Evolutionary conservation across 371 early-diverging fungal species (phyloP).

Genomic region (Mortierella sp.): DNA sequence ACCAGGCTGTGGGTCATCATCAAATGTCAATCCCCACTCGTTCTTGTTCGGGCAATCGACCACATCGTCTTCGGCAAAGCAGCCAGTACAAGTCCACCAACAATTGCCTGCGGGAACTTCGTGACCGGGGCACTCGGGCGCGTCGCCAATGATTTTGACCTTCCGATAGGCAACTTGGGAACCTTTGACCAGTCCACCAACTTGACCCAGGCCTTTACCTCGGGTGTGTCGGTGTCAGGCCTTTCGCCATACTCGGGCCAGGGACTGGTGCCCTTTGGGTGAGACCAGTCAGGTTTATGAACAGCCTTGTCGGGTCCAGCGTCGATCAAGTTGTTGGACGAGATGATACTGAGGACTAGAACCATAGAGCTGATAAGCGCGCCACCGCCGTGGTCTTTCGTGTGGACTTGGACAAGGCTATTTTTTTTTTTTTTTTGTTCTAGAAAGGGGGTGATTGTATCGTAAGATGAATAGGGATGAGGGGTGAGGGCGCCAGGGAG

Average conservation of each 20-base stretch:
- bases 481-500: background rate
- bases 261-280: slow-evolving; percentile 26
- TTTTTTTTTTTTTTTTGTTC: background rate
- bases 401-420: background rate
- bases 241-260: slow-evolving; percentile 45
- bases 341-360: slow-evolving; percentile 8
- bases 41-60: slow-evolving; percentile 38
- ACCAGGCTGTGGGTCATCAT: slow-evolving; percentile 70
- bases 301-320: slow-evolving; percentile 4
- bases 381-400: slow-evolving; percentile 13
- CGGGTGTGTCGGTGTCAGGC: slow-evolving; percentile 38
- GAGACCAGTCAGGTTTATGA: slow-evolving; percentile 29
- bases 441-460: background rate
- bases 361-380: slow-evolving; percentile 20
- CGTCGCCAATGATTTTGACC: slow-evolving; percentile 20
- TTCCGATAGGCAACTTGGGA: slow-evolving; percentile 43
- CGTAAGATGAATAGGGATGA: background rate
- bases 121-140: slow-evolving; percentile 34
- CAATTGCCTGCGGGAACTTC: slow-evolving; percentile 42
- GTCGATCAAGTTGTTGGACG: background rate
- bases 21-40: slow-evolving; percentile 60
- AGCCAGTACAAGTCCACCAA: slow-evolving; percentile 48
- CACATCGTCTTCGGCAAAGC: slow-evolving; percentile 51
- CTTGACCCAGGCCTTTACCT: slow-evolving; percentile 43
- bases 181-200: slow-evolving; percentile 48